Percentiles rank a stretch among this genome's conserved stretches.
phyloP scores from a whole-genome alignment of 192 early-diverging fungal species.

The Phycomyces nitens region DNA sequence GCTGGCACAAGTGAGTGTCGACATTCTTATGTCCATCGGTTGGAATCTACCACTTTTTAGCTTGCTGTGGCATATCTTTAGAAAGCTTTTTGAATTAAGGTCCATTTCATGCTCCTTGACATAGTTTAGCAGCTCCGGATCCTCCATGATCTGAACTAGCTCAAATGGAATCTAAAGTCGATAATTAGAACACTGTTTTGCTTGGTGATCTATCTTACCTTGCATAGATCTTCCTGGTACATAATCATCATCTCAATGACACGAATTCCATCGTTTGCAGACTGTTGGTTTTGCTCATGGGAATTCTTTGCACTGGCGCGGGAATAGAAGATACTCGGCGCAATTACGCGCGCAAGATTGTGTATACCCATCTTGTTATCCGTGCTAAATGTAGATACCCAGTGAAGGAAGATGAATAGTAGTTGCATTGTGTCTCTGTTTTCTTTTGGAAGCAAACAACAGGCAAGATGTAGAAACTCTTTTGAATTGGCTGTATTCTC shows the following conservation, averaged over 20 bases:
- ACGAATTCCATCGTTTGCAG: slow-evolving; percentile 17
- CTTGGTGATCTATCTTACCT: not conserved
- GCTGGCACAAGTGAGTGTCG: too few relatives aligned
- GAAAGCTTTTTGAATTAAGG: too few relatives aligned
- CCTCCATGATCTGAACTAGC: too few relatives aligned
- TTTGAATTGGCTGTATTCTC: slow-evolving; percentile 49
- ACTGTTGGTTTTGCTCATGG: not conserved
- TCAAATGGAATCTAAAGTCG: too few relatives aligned
- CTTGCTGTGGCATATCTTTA: too few relatives aligned
- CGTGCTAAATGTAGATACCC: slow-evolving; percentile 75
- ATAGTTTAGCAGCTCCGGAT: too few relatives aligned
- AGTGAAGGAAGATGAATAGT: slow-evolving; percentile 78
- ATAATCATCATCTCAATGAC: slow-evolving; percentile 24
- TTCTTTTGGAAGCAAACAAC: slow-evolving; percentile 81
- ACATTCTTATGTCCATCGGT: too few relatives aligned
- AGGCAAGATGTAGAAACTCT: slow-evolving; percentile 72
- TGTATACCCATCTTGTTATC: slow-evolving; percentile 90
- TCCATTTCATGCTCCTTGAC: too few relatives aligned
- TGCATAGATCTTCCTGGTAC: slow-evolving; percentile 12
- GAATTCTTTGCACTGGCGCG: slow-evolving; percentile 56
- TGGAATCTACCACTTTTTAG: too few relatives aligned
- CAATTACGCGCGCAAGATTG: slow-evolving; percentile 91
- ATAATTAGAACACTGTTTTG: too few relatives aligned
- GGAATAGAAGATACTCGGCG: slow-evolving; percentile 89
- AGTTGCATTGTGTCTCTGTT: slow-evolving; percentile 93